Evolutionary conservation across 176 grass and related monocot species (phyloP).

Genomic region (Calamus simplicifolius): DNA sequence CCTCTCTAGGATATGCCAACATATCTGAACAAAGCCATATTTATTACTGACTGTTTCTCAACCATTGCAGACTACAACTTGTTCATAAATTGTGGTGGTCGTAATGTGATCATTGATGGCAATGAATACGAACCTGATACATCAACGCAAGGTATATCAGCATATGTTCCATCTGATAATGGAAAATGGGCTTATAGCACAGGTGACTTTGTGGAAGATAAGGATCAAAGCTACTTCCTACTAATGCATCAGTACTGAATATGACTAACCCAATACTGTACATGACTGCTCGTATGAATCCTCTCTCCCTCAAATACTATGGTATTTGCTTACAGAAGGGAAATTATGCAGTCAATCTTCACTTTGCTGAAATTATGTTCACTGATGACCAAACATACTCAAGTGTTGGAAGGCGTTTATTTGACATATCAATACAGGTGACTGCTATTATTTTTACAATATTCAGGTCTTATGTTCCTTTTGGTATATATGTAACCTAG

Average conservation of each 20-base stretch:
- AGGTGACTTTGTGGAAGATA: constrained; percentile 2
- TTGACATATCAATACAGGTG: too few relatives aligned
- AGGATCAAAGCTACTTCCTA: neutral
- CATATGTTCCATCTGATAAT: neutral
- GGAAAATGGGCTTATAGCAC: constrained; percentile 12
- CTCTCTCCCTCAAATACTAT: constrained; percentile 14
- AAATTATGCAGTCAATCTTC: constrained; percentile 5
- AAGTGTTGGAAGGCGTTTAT: too few relatives aligned
- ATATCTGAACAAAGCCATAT: too few relatives aligned
- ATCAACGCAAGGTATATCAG: neutral
- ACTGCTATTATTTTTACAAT: too few relatives aligned
- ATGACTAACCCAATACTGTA: constrained; percentile 5
- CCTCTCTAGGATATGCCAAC: too few relatives aligned
- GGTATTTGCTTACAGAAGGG: constrained; percentile 11
- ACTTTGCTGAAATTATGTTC: too few relatives aligned
- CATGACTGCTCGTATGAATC: constrained; percentile 5
- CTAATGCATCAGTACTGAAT: neutral
- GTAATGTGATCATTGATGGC: neutral
- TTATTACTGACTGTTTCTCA: too few relatives aligned
- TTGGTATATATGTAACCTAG: too few relatives aligned
- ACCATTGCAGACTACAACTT: constrained; percentile 5
- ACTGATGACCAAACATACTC: too few relatives aligned
- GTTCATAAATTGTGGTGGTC: constrained; percentile 16
- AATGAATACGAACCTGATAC: constrained; percentile 2
- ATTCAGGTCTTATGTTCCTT: too few relatives aligned